These are phyloP conservation scores for Mycena rebaudengoi DNA, from an alignment of 768 basidiomycete species.

Conservation along the genomic window DNA sequence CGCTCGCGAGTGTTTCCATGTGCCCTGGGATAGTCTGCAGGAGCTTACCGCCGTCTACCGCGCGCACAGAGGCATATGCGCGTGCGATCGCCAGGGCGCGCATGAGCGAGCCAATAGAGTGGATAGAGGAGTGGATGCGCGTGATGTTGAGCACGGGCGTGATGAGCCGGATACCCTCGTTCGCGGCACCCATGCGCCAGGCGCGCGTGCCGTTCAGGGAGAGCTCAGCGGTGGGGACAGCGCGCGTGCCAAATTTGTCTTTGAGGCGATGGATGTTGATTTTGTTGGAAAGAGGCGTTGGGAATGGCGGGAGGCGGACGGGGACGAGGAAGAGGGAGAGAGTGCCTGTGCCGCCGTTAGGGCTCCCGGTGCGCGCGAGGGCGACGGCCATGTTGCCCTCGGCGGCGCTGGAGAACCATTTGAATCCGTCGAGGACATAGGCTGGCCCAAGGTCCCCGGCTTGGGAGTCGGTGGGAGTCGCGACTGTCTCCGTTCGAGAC, in stretches of 20 bases:
- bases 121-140: slow-evolving; percentile 69
- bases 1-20: slow-evolving; percentile 67
- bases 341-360: slow-evolving; percentile 63
- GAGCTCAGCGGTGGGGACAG: slow-evolving; percentile 80
- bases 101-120: slow-evolving; percentile 63
- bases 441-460: slow-evolving; percentile 36
- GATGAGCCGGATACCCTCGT: slow-evolving; percentile 72
- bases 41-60: slow-evolving; percentile 58
- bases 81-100: slow-evolving; percentile 72
- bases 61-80: slow-evolving; percentile 67
- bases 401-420: slow-evolving; percentile 88
- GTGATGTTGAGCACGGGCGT: slow-evolving; percentile 81
- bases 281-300: slow-evolving; percentile 58
- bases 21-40: slow-evolving; percentile 68
- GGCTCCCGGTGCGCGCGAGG: slow-evolving; percentile 77
- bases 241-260: slow-evolving; percentile 79
- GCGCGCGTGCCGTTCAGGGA: slow-evolving; percentile 65
- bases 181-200: slow-evolving; percentile 66
- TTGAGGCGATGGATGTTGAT: slow-evolving; percentile 79
- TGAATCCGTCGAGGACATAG: slow-evolving; percentile 74
- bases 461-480: slow-evolving; percentile 41
- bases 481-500: slow-evolving; percentile 75
- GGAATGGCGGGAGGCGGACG: slow-evolving; percentile 61
- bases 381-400: slow-evolving; percentile 79
- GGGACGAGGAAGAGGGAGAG: slow-evolving; percentile 82